A percentile compares a stretch with the other conserved stretches of the same genome.
Evolutionary conservation across 2,329 filamentous ascomycete genomes (phyloP).

Genomic region (Iodosphaeria phyllophila): DNA sequence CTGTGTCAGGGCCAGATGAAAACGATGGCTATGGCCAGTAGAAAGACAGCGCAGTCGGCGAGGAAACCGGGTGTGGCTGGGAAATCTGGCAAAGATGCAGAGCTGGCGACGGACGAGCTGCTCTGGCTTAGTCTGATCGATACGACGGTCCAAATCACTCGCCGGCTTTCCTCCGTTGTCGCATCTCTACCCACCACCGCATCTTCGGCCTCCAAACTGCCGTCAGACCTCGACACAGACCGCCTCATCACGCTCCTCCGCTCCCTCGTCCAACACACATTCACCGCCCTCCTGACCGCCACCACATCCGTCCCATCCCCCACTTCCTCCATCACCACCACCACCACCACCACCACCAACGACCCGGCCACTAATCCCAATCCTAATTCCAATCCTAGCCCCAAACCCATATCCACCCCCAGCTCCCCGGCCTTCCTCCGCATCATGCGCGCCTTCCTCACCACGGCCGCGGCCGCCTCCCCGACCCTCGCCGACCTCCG

Average conservation of each 20-base stretch:
- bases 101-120: conserved; percentile 31
- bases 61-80: conserved; percentile 24
- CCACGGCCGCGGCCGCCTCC: conserved; percentile 60
- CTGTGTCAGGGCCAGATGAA: conserved; percentile 76
- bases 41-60: too few species aligned
- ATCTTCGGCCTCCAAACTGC: conserved; percentile 9
- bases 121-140: conserved; percentile 45
- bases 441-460: conserved; percentile 75
- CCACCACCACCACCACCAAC: conserved; percentile 10
- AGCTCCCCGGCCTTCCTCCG: conserved; percentile 65
- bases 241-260: conserved; percentile 52
- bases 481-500: conserved; percentile 78
- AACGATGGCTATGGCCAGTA: too few species aligned
- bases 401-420: conserved; percentile 14
- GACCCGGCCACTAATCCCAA: conserved; percentile 17
- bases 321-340: conserved; percentile 27
- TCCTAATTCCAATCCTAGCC: too few species aligned
- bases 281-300: conserved; percentile 66
- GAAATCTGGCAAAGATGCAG: conserved; percentile 30
- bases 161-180: conserved; percentile 39
- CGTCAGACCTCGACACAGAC: conserved; percentile 28
- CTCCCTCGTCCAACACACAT: conserved; percentile 71
- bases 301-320: conserved; percentile 34
- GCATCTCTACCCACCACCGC: conserved; percentile 4
- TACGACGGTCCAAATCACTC: conserved; percentile 42